Conservation (phyloP, 257 asterid genomes). For the Thymus mandschuricus region DNA sequence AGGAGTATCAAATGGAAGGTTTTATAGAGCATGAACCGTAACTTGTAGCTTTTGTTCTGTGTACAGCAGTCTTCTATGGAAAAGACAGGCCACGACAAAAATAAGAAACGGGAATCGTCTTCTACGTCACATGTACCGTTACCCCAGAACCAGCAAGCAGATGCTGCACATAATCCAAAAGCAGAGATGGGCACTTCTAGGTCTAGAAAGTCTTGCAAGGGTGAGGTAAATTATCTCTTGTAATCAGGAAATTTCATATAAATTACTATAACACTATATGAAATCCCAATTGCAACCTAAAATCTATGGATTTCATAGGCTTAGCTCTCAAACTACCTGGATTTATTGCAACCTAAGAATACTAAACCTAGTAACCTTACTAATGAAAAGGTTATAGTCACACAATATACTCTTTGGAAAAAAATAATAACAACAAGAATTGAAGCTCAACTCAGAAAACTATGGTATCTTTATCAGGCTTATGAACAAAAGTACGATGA, state of each 20-base stretch:
- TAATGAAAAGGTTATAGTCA: background rate
- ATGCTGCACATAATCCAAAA: slow-evolving; percentile 38
- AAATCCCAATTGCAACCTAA: background rate
- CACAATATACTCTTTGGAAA: background rate
- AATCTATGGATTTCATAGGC: background rate
- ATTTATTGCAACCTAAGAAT: background rate
- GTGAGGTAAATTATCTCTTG: slow-evolving; percentile 55
- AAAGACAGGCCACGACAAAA: slow-evolving; percentile 46
- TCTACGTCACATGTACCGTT: slow-evolving; percentile 31
- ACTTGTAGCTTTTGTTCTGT: slow-evolving; percentile 18
- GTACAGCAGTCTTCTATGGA: slow-evolving; percentile 44
- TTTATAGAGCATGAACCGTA: slow-evolving; percentile 9
- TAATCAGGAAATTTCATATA: too few species aligned
- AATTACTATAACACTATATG: background rate
- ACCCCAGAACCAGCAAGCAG: slow-evolving; percentile 44
- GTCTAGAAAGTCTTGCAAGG: slow-evolving; percentile 51
- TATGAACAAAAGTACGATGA: background rate
- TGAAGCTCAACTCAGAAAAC: background rate
- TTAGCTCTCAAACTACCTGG: background rate
- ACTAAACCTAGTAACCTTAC: background rate
- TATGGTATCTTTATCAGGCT: background rate
- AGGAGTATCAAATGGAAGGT: too few species aligned
- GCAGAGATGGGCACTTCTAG: slow-evolving; percentile 27
- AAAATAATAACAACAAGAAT: background rate
- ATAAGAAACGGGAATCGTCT: slow-evolving; percentile 47